Evolutionary conservation across 2,329 filamentous ascomycete species (phyloP).

Genomic region (Calonectria naviculata): DNA sequence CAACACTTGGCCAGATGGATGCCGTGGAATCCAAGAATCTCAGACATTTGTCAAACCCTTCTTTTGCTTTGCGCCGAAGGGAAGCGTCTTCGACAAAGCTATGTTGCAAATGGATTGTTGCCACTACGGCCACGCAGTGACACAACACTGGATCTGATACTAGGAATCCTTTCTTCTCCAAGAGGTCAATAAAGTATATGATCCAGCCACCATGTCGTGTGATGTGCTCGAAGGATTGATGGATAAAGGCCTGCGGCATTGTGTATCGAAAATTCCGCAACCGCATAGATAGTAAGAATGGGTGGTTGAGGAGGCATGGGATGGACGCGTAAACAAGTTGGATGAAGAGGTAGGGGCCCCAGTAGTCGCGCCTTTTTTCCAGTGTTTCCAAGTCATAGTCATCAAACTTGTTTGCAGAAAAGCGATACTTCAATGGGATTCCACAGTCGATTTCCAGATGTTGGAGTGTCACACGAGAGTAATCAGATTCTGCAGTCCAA

Average conservation of each 20-base stretch:
- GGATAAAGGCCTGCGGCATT: slow-evolving; percentile 65
- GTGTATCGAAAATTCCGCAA: slow-evolving; percentile 62
- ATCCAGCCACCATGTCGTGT: slow-evolving; percentile 64
- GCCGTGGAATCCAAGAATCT: slow-evolving; percentile 38
- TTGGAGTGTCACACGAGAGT: slow-evolving; percentile 59
- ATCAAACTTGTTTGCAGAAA: slow-evolving; percentile 58
- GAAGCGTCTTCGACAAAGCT: slow-evolving; percentile 53
- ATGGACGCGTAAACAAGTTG: slow-evolving; percentile 65
- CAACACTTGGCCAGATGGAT: slow-evolving; percentile 36
- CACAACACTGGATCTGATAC: slow-evolving; percentile 49
- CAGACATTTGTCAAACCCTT: slow-evolving; percentile 42
- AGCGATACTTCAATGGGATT: slow-evolving; percentile 62
- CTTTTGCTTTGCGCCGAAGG: slow-evolving; percentile 35
- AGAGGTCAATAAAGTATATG: slow-evolving; percentile 61
- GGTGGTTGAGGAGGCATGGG: slow-evolving; percentile 64
- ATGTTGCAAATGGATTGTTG: slow-evolving; percentile 64
- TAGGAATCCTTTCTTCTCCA: slow-evolving; percentile 54
- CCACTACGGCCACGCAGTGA: slow-evolving; percentile 62
- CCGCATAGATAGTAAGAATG: slow-evolving; percentile 62
- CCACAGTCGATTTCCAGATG: slow-evolving; percentile 64
- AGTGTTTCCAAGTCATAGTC: slow-evolving; percentile 54
- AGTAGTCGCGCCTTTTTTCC: slow-evolving; percentile 59
- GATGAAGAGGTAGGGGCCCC: slow-evolving; percentile 63
- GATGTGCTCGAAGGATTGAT: slow-evolving; percentile 63
- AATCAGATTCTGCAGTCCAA: slow-evolving; percentile 62